phyloP scores from a whole-genome alignment of 75 land plant genomes.

The Ceratopteris richardii region DNA sequence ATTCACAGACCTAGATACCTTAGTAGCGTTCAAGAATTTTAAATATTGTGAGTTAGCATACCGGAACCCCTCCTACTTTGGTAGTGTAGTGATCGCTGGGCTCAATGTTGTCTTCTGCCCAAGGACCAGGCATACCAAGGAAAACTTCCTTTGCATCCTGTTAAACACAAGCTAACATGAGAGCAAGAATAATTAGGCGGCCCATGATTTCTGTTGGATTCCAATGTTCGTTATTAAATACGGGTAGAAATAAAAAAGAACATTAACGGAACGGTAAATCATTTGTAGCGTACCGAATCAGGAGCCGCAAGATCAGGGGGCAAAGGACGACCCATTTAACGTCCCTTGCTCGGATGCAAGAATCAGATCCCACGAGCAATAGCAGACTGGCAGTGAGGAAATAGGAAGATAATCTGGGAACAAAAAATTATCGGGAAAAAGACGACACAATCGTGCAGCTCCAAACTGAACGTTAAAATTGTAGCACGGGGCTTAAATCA shows the following conservation, averaged over 20 bases:
- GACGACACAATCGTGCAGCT: no score
- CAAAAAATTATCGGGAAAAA: no score
- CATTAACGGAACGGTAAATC: background rate
- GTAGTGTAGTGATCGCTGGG: slow-evolving; percentile 76
- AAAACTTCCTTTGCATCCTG: slow-evolving; percentile 21
- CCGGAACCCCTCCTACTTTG: slow-evolving; percentile 85
- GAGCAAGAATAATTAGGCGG: background rate
- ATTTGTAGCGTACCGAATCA: background rate
- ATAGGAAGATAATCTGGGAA: no score
- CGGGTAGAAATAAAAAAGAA: background rate
- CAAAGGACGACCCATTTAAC: slow-evolving; percentile 6
- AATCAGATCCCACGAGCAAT: no score
- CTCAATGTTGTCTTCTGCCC: slow-evolving; percentile 69
- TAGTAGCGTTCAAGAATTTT: no score
- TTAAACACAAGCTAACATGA: background rate
- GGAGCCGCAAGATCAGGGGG: background rate
- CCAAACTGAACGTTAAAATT: no score
- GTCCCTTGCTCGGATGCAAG: no score
- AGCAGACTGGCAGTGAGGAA: no score
- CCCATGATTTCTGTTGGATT: background rate
- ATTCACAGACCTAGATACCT: no score
- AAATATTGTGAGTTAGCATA: no score
- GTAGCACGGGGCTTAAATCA: no score
- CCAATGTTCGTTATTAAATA: background rate
- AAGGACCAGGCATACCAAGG: slow-evolving; percentile 84